Percentiles rank a stretch among this genome's conserved stretches.
Conservation (phyloP, 495 filamentous ascomycete species). For the Aspergillus conjunctus region DNA sequence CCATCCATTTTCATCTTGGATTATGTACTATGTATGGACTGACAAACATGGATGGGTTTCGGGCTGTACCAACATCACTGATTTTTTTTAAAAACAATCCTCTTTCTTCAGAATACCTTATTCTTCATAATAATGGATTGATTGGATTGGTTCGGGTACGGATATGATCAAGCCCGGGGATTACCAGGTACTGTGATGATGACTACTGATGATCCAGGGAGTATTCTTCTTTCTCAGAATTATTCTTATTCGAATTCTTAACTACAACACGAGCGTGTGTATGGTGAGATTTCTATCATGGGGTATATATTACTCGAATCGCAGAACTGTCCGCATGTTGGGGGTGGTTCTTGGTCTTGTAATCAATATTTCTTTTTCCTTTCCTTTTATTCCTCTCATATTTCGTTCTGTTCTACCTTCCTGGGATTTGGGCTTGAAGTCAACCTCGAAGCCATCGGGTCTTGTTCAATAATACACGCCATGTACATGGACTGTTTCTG, state of each 20-base stretch:
- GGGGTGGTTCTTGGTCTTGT: background rate
- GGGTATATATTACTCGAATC: background rate
- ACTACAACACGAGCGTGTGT: background rate
- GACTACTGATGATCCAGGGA: background rate
- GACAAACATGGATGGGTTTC: slow-evolving; percentile 2
- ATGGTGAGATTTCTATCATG: background rate
- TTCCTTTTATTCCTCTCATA: background rate
- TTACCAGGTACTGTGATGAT: background rate
- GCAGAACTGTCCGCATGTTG: background rate
- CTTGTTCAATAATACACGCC: too few species aligned
- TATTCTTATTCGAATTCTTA: too few species aligned
- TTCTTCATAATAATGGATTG: background rate
- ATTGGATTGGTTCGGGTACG: background rate
- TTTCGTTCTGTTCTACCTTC: background rate
- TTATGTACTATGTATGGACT: slow-evolving; percentile 13
- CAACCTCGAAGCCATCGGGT: too few species aligned
- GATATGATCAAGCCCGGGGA: background rate
- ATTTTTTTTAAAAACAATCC: background rate
- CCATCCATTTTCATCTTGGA: slow-evolving; percentile 16
- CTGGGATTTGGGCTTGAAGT: background rate
- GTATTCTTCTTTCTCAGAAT: too few species aligned
- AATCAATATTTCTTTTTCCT: background rate
- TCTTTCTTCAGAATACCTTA: background rate
- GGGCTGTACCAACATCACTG: slow-evolving; percentile 6
- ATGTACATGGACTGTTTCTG: too few species aligned